Conservation (phyloP, 192 early-diverging fungal genomes). For the Lobosporangium transversale region DNA sequence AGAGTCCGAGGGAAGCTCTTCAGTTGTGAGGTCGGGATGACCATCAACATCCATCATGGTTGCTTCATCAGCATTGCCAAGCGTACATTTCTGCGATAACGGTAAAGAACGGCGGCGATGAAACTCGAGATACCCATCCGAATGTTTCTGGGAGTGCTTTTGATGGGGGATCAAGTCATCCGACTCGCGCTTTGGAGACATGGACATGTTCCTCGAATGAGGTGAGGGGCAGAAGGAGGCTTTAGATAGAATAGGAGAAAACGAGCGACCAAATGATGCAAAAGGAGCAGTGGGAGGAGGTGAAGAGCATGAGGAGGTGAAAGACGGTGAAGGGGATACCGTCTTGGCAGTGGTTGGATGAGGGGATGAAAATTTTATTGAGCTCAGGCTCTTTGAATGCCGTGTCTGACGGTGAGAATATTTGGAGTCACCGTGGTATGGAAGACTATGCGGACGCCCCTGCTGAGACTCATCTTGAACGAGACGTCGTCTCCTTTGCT, state of each 20-base stretch:
- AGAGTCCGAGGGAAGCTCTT: constrained; percentile 28
- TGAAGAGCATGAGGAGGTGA: neutral
- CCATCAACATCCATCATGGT: constrained; percentile 12
- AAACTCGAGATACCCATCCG: neutral
- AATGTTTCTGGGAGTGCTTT: neutral
- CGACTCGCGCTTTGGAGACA: constrained; percentile 24
- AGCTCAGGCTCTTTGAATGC: constrained; percentile 1
- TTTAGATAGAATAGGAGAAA: constrained; percentile 11
- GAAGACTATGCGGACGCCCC: neutral
- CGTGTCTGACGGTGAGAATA: neutral
- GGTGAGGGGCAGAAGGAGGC: neutral
- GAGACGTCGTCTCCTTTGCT: too few species aligned
- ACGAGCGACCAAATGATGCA: constrained; percentile 7
- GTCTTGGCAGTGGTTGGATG: constrained; percentile 34
- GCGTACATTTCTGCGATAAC: neutral
- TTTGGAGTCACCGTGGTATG: neutral
- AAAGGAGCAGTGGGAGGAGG: constrained; percentile 4
- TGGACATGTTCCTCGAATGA: constrained; percentile 13
- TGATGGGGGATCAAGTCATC: constrained; percentile 2
- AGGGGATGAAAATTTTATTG: neutral
- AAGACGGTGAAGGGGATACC: constrained; percentile 11
- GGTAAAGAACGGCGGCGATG: constrained; percentile 4
- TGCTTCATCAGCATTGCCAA: neutral
- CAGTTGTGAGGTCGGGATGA: too few species aligned
- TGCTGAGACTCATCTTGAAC: neutral